These are phyloP conservation scores for Gastroboletus turbinatus DNA, from an alignment of 1,284 basidiomycete species.

Conservation along the genomic window DNA sequence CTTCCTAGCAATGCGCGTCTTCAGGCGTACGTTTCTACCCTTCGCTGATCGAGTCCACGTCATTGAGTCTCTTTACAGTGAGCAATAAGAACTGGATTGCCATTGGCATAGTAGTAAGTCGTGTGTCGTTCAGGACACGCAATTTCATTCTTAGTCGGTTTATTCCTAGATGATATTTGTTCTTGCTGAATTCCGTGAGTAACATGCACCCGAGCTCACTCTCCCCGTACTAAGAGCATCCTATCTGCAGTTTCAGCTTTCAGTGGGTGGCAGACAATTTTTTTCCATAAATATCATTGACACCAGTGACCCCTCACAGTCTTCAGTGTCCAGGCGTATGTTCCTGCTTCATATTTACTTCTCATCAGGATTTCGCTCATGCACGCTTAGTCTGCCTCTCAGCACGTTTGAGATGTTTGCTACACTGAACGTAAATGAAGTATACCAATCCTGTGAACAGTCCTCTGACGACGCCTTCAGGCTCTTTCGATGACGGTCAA, in stretches of 20 bases:
- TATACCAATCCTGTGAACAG: no score
- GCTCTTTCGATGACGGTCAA: conserved; percentile 54
- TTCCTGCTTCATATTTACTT: neutral
- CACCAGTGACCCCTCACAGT: conserved; percentile 27
- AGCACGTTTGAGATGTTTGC: conserved; percentile 42
- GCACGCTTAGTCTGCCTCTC: conserved; percentile 27
- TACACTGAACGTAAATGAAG: conserved; percentile 22
- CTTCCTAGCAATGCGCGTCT: conserved; percentile 32
- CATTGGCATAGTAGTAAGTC: conserved; percentile 11
- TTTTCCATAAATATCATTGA: conserved; percentile 1
- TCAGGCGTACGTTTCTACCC: conserved; percentile 20
- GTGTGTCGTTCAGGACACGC: neutral
- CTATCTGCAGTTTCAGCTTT: conserved; percentile 11
- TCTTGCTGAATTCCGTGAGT: conserved; percentile 51
- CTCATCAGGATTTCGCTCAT: conserved; percentile 1
- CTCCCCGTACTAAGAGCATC: conserved; percentile 1
- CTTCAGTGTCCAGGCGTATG: conserved; percentile 43
- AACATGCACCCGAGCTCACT: neutral
- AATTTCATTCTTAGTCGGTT: neutral
- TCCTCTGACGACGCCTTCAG: conserved; percentile 13
- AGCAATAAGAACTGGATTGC: conserved; percentile 23
- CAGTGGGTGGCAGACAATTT: conserved; percentile 13
- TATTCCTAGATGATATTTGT: conserved; percentile 35
- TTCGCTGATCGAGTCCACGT: neutral
- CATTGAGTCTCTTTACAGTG: conserved; percentile 15